Conservation (phyloP, 306 rosid species). For the Trifolium pratense region DNA sequence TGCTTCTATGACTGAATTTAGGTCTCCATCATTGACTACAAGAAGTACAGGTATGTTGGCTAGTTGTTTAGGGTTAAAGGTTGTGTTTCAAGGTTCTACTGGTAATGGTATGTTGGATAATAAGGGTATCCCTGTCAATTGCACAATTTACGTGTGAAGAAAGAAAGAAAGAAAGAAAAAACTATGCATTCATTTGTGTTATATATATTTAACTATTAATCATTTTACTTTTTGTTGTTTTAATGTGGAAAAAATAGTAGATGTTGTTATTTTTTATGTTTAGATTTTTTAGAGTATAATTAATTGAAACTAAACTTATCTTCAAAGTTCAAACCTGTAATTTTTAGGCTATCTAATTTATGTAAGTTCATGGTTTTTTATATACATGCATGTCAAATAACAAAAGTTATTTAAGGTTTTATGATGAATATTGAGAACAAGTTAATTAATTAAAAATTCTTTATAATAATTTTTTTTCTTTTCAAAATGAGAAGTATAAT, state of each 20-base stretch:
- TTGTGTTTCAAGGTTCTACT: slow-evolving; percentile 43
- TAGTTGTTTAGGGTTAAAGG: slow-evolving; percentile 50
- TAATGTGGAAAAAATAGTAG: not conserved
- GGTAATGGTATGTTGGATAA: not conserved
- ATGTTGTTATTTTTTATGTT: not conserved
- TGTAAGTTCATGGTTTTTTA: not conserved
- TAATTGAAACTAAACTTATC: not conserved
- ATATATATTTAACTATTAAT: not conserved
- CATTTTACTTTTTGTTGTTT: not conserved
- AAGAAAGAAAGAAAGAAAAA: not conserved
- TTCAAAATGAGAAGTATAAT: too few relatives aligned
- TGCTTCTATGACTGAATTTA: slow-evolving; percentile 22
- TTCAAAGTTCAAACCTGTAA: not conserved
- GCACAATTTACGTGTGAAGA: slow-evolving; percentile 22
- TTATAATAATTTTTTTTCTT: too few relatives aligned
- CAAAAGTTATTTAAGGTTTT: too few relatives aligned
- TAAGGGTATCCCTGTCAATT: not conserved
- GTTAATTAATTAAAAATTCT: too few relatives aligned
- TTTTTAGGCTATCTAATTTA: not conserved
- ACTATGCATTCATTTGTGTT: not conserved
- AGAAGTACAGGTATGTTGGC: slow-evolving; percentile 19
- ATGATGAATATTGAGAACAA: too few relatives aligned
- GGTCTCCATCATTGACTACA: slow-evolving; percentile 2
- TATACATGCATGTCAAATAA: too few relatives aligned
- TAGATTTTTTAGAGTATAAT: not conserved